A percentile compares a stretch with the other conserved stretches of the same genome.
phyloP scores from a whole-genome alignment of 768 basidiomycete species.

The Asterophora parasitica region DNA sequence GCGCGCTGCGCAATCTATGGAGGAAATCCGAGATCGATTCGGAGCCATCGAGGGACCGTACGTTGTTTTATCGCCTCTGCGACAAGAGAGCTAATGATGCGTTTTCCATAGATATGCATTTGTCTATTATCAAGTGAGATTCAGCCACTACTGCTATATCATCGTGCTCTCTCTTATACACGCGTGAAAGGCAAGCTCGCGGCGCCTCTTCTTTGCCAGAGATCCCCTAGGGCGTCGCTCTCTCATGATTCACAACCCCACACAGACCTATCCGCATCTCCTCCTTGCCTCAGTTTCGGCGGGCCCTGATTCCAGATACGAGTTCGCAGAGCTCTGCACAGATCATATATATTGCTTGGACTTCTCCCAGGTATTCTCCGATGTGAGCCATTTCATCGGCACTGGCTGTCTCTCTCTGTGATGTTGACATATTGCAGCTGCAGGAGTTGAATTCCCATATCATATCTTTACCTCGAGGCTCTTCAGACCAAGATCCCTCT shows the following conservation, averaged over 20 bases:
- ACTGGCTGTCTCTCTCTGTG: no score
- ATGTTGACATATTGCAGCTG: not conserved
- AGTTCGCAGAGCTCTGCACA: slow-evolving; percentile 61
- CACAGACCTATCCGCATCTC: slow-evolving; percentile 42
- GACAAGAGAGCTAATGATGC: not conserved
- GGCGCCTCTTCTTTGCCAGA: slow-evolving; percentile 63
- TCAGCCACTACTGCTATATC: not conserved
- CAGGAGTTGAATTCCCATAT: slow-evolving; percentile 13
- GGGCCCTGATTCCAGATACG: slow-evolving; percentile 39
- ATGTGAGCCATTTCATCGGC: slow-evolving; percentile 3
- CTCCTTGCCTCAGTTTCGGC: slow-evolving; percentile 63
- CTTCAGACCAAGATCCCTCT: not conserved
- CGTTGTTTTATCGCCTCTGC: slow-evolving; percentile 25
- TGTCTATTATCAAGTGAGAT: slow-evolving; percentile 67
- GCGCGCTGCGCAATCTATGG: slow-evolving; percentile 23
- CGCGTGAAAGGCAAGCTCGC: slow-evolving; percentile 32
- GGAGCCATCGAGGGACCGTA: slow-evolving; percentile 78
- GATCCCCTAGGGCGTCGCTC: slow-evolving; percentile 87
- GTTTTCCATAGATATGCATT: slow-evolving; percentile 66
- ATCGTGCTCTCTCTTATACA: not conserved
- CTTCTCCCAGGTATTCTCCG: slow-evolving; percentile 18
- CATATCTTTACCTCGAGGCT: slow-evolving; percentile 12
- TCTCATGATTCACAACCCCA: slow-evolving; percentile 66
- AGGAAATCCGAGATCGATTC: slow-evolving; percentile 48
- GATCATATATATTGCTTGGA: slow-evolving; percentile 53